phyloP scores from a whole-genome alignment of 2,329 filamentous ascomycete species.

The Fusarium acutatum region DNA sequence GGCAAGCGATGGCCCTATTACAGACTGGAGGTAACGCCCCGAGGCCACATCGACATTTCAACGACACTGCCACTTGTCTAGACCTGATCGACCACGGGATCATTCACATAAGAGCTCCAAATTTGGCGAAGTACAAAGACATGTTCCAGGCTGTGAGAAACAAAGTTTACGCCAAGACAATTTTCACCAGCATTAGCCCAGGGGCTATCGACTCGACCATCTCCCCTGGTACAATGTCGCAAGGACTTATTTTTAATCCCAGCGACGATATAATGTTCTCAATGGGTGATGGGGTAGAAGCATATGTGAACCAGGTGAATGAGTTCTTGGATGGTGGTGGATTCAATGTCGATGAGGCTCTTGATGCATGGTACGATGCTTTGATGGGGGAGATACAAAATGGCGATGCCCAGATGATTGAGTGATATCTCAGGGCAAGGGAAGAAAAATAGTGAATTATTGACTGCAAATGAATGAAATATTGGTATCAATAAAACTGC shows the following conservation, averaged over 20 bases:
- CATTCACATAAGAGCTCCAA: accelerated
- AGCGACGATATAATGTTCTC: not conserved
- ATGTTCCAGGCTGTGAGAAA: not conserved
- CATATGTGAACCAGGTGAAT: not conserved
- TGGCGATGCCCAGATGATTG: not conserved
- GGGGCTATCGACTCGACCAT: not conserved
- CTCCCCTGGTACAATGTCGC: not conserved
- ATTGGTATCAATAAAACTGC: not conserved
- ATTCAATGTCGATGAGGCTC: not conserved
- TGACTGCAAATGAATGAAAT: accelerated
- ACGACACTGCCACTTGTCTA: not conserved
- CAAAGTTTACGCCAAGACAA: not conserved
- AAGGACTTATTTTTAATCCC: not conserved
- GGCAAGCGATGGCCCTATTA: not conserved
- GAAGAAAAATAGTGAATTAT: accelerated
- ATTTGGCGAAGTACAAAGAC: not conserved
- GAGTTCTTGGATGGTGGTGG: not conserved
- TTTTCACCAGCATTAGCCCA: not conserved
- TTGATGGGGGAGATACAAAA: slow-evolving; percentile 3
- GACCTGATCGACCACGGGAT: not conserved
- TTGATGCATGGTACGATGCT: slow-evolving; percentile 2
- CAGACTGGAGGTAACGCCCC: not conserved
- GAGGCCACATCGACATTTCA: not conserved
- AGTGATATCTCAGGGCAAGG: not conserved
- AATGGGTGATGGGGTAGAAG: not conserved